Evolutionary conservation across 495 filamentous ascomycete genomes (phyloP), one percentile per base, ranked within the genome.

Genomic region (Tuber indicum): DNA sequence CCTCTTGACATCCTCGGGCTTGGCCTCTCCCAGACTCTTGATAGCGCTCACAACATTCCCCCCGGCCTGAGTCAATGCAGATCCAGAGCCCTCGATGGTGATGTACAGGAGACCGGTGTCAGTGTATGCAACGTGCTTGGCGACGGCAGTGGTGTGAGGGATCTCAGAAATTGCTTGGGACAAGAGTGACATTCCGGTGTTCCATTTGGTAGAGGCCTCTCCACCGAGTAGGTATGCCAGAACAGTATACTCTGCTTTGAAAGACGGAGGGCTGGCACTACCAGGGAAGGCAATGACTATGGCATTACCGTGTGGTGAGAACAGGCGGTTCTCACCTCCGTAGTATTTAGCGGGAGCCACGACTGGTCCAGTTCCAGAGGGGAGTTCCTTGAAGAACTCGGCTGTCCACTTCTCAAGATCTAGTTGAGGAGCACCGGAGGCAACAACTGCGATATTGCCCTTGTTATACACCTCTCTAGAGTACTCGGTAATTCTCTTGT

Each of bases 281-380:
- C 96, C 95, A 66, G 94, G 92, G 90, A 99, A 97, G 74, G 90
- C 94, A 83, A 99, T 89, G 72, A 97, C 92, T 78, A 97, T 84
- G 74, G 94, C 87, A 84, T 89, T 97, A 71, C 91, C 90, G 72
- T 86, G 86, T 79, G 87, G 88, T 84, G 92, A 92, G 70, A 93
- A 86, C 77, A 95, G 93, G 75, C 96, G 92, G 87, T 97, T 92
- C 88, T 99, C 93, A 81, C 96, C 96, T 82, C 96, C 96, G 84
- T 90, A 91, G 89, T 98, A 99, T 85, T 94, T 94, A 81, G 90
- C 90, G 72, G 92, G 81, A 78, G 79, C 69, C 83, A 81, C 78
- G 79, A 79, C 74, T 75, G 82, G 70, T 23, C 75, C 81, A 14
- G 79, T 52, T 46, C 84, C 83, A 36, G 85, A 76, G 39, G 87